These are phyloP conservation scores for Pleurotus salmoneostramineus DNA, from an alignment of 768 basidiomycete genomes.

Conservation along the genomic window DNA sequence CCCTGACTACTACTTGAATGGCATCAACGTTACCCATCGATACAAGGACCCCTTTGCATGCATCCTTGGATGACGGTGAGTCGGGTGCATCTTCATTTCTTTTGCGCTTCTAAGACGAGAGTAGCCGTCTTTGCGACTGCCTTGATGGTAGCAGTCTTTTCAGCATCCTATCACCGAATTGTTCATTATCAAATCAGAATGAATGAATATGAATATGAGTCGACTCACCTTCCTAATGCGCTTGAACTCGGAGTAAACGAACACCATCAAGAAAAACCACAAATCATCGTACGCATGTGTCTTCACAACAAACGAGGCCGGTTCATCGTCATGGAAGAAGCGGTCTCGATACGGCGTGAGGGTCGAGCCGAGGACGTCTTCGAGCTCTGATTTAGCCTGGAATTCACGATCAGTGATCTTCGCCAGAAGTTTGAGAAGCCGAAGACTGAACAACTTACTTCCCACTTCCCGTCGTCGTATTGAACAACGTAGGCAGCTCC, in stretches of 20 bases:
- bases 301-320: background rate
- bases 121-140: no score
- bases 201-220: no score
- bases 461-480: background rate
- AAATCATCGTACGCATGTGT: background rate
- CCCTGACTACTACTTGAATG: no score
- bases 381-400: slow-evolving; percentile 1
- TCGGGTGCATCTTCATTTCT: no score
- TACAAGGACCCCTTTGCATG: no score
- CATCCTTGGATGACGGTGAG: no score
- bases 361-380: background rate
- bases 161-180: no score
- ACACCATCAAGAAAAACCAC: background rate
- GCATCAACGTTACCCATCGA: no score
- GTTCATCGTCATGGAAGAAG: slow-evolving; percentile 1
- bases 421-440: no score
- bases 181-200: no score
- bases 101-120: no score
- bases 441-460: background rate
- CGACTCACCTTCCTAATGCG: background rate
- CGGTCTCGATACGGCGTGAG: background rate
- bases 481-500: slow-evolving; percentile 2
- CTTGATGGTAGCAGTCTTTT: no score
- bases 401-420: background rate
- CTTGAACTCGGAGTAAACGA: slow-evolving; percentile 2